A percentile compares a stretch with the other conserved stretches of the same genome.
These are phyloP conservation scores for Anethum foeniculum DNA, from an alignment of 140 eudicot genomes.

Conservation along the genomic window DNA sequence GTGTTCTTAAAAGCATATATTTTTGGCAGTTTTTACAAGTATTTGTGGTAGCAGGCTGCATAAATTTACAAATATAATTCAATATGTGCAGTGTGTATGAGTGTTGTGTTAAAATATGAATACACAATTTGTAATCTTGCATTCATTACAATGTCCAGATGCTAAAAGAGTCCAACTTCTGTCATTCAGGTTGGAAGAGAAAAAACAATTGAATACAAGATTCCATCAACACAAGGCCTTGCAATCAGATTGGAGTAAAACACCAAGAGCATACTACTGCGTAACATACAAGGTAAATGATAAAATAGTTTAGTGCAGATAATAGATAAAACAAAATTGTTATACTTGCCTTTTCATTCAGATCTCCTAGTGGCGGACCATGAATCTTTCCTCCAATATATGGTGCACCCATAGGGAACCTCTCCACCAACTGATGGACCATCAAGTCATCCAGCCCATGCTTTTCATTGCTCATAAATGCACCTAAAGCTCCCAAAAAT, in stretches of 20 bases:
- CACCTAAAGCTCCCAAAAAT: slow-evolving; percentile 96
- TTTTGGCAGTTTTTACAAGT: not conserved
- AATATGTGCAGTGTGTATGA: not conserved
- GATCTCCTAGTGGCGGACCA: slow-evolving; percentile 91
- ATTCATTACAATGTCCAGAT: not conserved
- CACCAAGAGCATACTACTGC: not conserved
- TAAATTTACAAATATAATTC: not conserved
- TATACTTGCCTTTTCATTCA: slow-evolving; percentile 77
- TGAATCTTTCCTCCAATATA: slow-evolving; percentile 89
- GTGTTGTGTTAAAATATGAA: not conserved
- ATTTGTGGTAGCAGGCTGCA: not conserved
- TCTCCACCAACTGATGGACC: slow-evolving; percentile 93
- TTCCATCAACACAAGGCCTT: not conserved
- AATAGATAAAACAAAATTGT: not conserved
- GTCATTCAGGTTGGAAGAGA: not conserved
- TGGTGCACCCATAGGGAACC: slow-evolving; percentile 99
- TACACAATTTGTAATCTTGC: not conserved
- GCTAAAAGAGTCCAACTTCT: not conserved
- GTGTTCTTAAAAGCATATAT: not conserved
- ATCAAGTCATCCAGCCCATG: slow-evolving; percentile 94
- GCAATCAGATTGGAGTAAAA: not conserved
- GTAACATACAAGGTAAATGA: not conserved
- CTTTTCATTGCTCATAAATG: slow-evolving; percentile 94
- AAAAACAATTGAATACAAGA: not conserved
- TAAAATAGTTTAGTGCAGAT: not conserved